Percentiles rank a stretch among this genome's conserved stretches.
phyloP scores from a whole-genome alignment of 129 eudicot species.

The Centrapalus pauciflorus region DNA sequence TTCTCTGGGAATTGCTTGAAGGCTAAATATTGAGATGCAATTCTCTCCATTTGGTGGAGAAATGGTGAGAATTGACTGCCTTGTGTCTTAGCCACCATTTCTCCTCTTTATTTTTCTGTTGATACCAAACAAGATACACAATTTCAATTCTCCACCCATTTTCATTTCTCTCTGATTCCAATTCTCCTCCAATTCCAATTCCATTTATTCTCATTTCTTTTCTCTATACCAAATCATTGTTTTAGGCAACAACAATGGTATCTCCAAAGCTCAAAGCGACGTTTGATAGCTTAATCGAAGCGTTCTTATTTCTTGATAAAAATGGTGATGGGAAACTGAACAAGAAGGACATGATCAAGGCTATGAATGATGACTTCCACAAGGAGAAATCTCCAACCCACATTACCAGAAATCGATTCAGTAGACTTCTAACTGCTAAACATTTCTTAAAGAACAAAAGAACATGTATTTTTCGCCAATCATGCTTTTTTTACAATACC shows the following conservation, averaged over 20 bases:
- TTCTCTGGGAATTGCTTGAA: too few relatives aligned
- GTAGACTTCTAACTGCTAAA: constrained; percentile 22
- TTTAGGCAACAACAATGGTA: constrained; percentile 40
- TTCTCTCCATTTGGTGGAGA: too few relatives aligned
- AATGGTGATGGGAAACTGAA: constrained; percentile 68
- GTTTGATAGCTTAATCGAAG: constrained; percentile 55
- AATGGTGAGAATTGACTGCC: too few relatives aligned
- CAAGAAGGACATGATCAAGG: constrained; percentile 55
- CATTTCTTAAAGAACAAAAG: neutral
- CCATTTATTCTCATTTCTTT: too few relatives aligned
- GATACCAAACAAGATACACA: too few relatives aligned
- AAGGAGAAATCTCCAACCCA: constrained; percentile 62
- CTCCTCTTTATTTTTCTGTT: too few relatives aligned
- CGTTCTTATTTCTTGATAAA: constrained; percentile 66
- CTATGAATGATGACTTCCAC: constrained; percentile 48
- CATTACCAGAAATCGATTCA: constrained; percentile 49
- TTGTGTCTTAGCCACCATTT: too few relatives aligned
- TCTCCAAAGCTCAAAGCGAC: constrained; percentile 44
- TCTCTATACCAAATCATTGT: neutral
- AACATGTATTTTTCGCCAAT: neutral
- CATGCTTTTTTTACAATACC: neutral
- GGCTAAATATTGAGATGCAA: too few relatives aligned
- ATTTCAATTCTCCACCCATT: too few relatives aligned
- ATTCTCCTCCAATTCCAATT: too few relatives aligned
- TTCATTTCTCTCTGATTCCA: too few relatives aligned